Percentiles rank a stretch among this genome's conserved stretches.
Evolutionary conservation across 805 yeast species (phyloP).

Genomic region (Yarrowia sp.): DNA sequence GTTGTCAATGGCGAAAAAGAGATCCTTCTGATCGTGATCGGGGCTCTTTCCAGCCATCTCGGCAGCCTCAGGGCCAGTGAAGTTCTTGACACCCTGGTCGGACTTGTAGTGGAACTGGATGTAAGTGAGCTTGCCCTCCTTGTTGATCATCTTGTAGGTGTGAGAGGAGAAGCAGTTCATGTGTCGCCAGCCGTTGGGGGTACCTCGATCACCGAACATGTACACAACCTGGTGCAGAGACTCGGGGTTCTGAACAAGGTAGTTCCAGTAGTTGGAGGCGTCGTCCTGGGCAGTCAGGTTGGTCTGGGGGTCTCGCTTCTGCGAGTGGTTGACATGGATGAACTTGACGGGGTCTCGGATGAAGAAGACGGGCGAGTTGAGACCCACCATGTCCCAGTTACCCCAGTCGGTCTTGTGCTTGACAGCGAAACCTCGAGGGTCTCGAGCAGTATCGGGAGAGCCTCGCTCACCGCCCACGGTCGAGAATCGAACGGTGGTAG

Average conservation of each 20-base stretch:
- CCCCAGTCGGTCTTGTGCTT: conserved; percentile 86
- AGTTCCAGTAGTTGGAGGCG: conserved; percentile 86
- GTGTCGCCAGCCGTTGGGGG: conserved; percentile 74
- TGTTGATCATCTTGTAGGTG: conserved; percentile 74
- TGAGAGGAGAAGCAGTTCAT: conserved; percentile 90
- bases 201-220: conserved; percentile 81
- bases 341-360: conserved; percentile 85
- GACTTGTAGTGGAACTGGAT: conserved; percentile 77
- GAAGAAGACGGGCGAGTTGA: conserved; percentile 86
- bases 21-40: conserved; percentile 79
- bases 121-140: conserved; percentile 76
- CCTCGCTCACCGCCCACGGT: conserved; percentile 89
- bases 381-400: conserved; percentile 82
- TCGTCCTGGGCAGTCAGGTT: conserved; percentile 64
- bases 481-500: conserved; percentile 73
- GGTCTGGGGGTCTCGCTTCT: conserved; percentile 82
- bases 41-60: conserved; percentile 74
- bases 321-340: conserved; percentile 88
- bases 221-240: conserved; percentile 75
- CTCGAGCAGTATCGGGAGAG: conserved; percentile 82
- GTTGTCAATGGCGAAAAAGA: conserved; percentile 76
- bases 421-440: conserved; percentile 84
- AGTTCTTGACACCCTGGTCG: conserved; percentile 65
- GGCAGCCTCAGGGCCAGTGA: conserved; percentile 50
- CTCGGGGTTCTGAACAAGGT: conserved; percentile 74